Conservation (phyloP, 2,329 filamentous ascomycete genomes). For the Sporothrix euskadiensis region DNA sequence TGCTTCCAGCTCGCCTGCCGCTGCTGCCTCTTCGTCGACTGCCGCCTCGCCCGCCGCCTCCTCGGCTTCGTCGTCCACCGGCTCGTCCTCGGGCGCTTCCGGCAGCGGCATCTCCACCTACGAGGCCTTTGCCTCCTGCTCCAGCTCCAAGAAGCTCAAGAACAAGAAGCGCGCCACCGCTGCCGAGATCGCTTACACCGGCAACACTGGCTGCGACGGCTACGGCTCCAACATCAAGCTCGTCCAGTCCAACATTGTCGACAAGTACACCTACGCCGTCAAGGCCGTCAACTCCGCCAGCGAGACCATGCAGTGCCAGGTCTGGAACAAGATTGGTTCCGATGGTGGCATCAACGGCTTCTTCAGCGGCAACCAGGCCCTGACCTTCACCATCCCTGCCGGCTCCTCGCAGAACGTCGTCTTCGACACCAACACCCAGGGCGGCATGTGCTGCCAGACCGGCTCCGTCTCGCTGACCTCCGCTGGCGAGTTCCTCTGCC, state of each 20-base stretch:
- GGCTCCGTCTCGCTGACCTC: conserved; percentile 41
- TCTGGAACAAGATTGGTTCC: conserved; percentile 56
- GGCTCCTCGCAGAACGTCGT: conserved; percentile 46
- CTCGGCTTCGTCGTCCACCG: neutral
- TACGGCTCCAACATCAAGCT: conserved; percentile 58
- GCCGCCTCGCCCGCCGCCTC: neutral
- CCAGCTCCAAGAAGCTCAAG: conserved; percentile 26
- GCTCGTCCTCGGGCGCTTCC: conserved; percentile 61
- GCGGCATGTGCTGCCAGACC: conserved; percentile 48
- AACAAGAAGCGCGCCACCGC: conserved; percentile 50
- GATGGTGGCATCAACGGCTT: conserved; percentile 50
- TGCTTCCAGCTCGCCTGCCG: neutral
- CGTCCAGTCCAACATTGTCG: conserved; percentile 41
- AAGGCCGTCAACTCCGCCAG: conserved; percentile 43
- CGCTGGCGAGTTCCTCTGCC: conserved; percentile 46
- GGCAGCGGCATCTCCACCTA: conserved; percentile 41
- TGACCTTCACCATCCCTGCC: conserved; percentile 46
- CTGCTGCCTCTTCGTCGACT: neutral
- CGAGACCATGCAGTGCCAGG: conserved; percentile 43
- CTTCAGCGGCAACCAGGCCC: conserved; percentile 44
- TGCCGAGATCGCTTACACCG: conserved; percentile 49
- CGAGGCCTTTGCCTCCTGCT: conserved; percentile 42
- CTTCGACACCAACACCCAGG: conserved; percentile 51
- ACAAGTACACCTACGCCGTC: conserved; percentile 49
- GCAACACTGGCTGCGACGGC: conserved; percentile 47